Evolutionary conservation across 2,329 filamentous ascomycete genomes (phyloP), one percentile per base, ranked within the genome.

Genomic region (Apiospora kogelbergensis): DNA sequence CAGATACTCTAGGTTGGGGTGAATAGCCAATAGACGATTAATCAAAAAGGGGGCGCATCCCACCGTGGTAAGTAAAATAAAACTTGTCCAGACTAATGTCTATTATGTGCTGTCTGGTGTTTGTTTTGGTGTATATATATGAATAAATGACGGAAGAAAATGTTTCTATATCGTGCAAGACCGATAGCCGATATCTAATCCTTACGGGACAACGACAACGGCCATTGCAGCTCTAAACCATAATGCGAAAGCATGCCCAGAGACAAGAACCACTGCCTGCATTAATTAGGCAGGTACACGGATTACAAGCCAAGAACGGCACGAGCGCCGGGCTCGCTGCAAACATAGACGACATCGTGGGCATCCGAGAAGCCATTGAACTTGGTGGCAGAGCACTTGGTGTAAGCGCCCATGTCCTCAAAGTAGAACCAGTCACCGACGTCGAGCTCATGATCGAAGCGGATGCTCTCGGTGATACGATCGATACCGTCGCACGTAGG

Each of bases 361-460:
- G 90, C 87, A 81, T 98, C 93, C 68, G 91, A 93, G 83, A 98
- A 99, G 72, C 96, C 96, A 75, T 99, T 99, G 90, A 99, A 99
- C 78, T 92, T 91, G 69, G 96, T 99, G 72, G 96, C 95, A 70
- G 94, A 98, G 86, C 95, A 98, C 86, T 95, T 97, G 75, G 96
- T 98, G 82, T 99, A 99, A 30, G 96, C 95, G 68, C 96, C 96
- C 96, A 99, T 99, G 71, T 97, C 90, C 83, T 98, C 94, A 81
- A 99, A 99, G 84, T 97, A 99, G 68, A 99, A 86, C 96, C 96
- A 99, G 81, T 99, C 96, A 67, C 96, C 96, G 9, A 97, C 93
- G 77, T 98, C 91, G 57, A 99, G 84, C 64, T 92, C 87, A 67
- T 92, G 90, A 42, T 89, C 84, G 76, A 98, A 93, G 71, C 86